Evolutionary conservation across 2,329 filamentous ascomycete species (phyloP).

Genomic region (Alternaria angustiovoidea): DNA sequence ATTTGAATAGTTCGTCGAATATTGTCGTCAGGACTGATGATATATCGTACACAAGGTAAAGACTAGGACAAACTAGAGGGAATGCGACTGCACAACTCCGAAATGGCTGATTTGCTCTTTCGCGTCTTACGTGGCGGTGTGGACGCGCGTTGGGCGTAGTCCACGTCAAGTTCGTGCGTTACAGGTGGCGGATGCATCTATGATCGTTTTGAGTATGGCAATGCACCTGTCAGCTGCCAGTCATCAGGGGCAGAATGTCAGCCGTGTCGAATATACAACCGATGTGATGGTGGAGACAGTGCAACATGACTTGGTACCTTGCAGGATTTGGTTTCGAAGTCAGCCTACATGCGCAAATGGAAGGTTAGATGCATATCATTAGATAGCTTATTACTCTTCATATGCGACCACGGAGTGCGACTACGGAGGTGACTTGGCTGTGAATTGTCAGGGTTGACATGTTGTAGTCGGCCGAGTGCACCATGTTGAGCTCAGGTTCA

Average conservation of each 20-base stretch:
- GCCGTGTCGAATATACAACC: constrained; percentile 9
- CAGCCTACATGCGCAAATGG: background rate
- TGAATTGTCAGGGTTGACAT: background rate
- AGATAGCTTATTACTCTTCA: background rate
- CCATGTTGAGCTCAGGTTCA: background rate
- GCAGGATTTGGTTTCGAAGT: background rate
- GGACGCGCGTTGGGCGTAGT: constrained; percentile 24
- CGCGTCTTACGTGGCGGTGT: constrained; percentile 25
- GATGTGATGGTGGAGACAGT: background rate
- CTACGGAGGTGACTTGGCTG: background rate
- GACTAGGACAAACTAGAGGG: background rate
- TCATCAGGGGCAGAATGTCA: constrained; percentile 10
- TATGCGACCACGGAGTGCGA: background rate
- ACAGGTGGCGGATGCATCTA: constrained; percentile 15
- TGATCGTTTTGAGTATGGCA: constrained; percentile 9
- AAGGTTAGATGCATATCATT: background rate
- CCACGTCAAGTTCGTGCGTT: constrained; percentile 3
- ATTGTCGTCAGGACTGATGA: background rate
- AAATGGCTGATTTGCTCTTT: constrained; percentile 4
- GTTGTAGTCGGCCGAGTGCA: background rate
- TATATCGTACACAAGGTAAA: background rate
- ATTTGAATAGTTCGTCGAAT: background rate
- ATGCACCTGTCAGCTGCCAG: constrained; percentile 2
- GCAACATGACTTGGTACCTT: background rate
- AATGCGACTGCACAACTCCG: constrained; percentile 11